Evolutionary conservation across 1,284 basidiomycete genomes (phyloP).

Genomic region (Ustilago vetiveriae): DNA sequence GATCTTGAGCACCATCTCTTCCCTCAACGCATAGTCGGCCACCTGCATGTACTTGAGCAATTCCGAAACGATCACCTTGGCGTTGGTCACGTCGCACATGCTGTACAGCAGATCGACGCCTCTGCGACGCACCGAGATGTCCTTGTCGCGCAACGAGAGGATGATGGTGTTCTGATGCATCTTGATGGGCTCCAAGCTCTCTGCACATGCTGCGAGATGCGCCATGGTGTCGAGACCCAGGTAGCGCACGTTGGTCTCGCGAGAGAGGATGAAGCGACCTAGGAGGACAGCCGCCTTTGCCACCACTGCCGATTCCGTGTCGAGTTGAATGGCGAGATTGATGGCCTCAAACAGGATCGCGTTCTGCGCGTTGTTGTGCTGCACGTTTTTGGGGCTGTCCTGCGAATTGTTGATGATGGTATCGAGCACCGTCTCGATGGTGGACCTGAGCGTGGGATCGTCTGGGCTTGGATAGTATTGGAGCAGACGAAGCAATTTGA

Average conservation of each 20-base stretch:
- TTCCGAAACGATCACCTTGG: constrained; percentile 92
- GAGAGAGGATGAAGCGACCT: constrained; percentile 93
- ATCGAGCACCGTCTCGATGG: constrained; percentile 85
- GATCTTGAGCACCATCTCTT: constrained; percentile 98
- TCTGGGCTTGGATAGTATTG: constrained; percentile 96
- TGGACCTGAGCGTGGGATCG: constrained; percentile 80
- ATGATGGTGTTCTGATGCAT: constrained; percentile 96
- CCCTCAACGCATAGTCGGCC: constrained; percentile 92
- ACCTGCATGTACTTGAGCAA: constrained; percentile 89
- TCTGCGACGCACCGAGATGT: constrained; percentile 92
- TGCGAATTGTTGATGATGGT: constrained; percentile 93
- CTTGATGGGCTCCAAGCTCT: constrained; percentile 88
- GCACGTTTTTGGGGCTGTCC: constrained; percentile 90
- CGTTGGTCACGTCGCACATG: constrained; percentile 97
- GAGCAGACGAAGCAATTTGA: constrained; percentile 89
- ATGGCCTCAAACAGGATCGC: constrained; percentile 99
- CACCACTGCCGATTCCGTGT: constrained; percentile 88
- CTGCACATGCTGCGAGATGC: constrained; percentile 88
- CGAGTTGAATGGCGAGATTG: constrained; percentile 93
- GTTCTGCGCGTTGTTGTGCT: constrained; percentile 98
- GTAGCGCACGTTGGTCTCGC: constrained; percentile 98
- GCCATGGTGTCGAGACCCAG: constrained; percentile 98
- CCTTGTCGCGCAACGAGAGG: constrained; percentile 90
- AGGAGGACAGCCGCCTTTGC: constrained; percentile 88
- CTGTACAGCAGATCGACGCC: constrained; percentile 96